Evolutionary conservation across 129 eudicot genomes (phyloP), one percentile per base, ranked within the genome.

Genomic region (Lactuca saligna): DNA sequence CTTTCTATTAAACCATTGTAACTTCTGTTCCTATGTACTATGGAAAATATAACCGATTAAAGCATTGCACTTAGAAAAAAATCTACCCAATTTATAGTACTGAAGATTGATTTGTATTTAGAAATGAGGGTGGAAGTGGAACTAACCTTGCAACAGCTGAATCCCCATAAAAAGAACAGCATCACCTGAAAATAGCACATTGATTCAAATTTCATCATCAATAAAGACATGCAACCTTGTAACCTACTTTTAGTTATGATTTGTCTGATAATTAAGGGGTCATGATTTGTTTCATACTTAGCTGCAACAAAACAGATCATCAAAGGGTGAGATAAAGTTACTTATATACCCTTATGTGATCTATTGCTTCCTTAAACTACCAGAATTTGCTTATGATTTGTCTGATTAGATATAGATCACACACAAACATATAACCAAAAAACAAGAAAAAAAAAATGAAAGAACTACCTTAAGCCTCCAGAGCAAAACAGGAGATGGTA

Each of bases 401-500:
- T 3, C 51, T 46, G 51, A 46, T 46, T 46, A 46, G 51, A 11
- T 46, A 11, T 46, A 46, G 51, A 11, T 46, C 51, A 12, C 4
- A 12, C 4, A 46, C 12, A 17, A 33, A 56, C 33, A 55, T 33
- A 49, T 25, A 5, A 63, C 17, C 65, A 50, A 29, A 51, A 15
- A 7, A 12, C 34, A 46, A 57, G 0, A 61, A 13, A 46, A 68
- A 68, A 46, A 68, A 6, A 8, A 46, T 48, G 49, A 8, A 54
- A 61, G 51, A 50, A 39, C 31, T 83, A 94, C 99, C 99, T 94
- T 94, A 33, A 94, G 87, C 82, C 99, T 90, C 99, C 99, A 94
- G 17, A 94, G 75, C 57, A 94, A 79, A 70, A 84, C 61, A 50
- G 99, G 97, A 68, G 99, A 94, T 2, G 99, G 99, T 75, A 89